phyloP scores from a whole-genome alignment of 1,284 basidiomycete genomes.

The Volvariella surrecta region DNA sequence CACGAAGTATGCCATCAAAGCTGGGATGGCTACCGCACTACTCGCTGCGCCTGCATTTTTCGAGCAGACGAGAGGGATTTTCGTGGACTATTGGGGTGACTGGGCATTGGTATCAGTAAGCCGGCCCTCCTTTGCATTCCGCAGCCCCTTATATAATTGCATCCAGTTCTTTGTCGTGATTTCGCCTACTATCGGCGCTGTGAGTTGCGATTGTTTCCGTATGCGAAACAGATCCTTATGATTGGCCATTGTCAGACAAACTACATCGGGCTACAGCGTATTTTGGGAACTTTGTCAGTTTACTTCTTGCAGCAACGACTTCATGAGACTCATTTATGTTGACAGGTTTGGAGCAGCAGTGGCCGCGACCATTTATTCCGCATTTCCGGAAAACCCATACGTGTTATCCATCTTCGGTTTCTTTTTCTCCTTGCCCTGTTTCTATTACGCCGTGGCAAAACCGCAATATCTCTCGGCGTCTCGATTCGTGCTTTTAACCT shows the following conservation, averaged over 20 bases:
- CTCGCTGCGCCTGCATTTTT: slow-evolving; percentile 85
- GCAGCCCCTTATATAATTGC: slow-evolving; percentile 1
- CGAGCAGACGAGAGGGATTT: slow-evolving; percentile 67
- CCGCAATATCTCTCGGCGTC: slow-evolving; percentile 76
- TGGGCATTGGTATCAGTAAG: slow-evolving; percentile 90
- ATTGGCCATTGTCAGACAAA: slow-evolving; percentile 54
- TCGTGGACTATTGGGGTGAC: slow-evolving; percentile 80
- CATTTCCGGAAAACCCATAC: slow-evolving; percentile 72
- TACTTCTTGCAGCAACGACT: slow-evolving; percentile 3
- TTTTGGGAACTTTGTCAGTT: slow-evolving; percentile 75
- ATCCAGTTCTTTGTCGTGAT: slow-evolving; percentile 80
- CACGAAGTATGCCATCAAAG: slow-evolving; percentile 84
- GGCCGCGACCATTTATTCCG: slow-evolving; percentile 62
- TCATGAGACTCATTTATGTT: slow-evolving; percentile 7
- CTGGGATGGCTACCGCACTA: slow-evolving; percentile 73
- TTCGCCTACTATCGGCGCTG: slow-evolving; percentile 81
- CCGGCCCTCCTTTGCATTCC: background rate
- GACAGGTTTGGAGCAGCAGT: slow-evolving; percentile 70
- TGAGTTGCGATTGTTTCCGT: slow-evolving; percentile 26
- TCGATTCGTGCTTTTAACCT: slow-evolving; percentile 83
- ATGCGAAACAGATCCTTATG: slow-evolving; percentile 6
- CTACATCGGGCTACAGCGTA: slow-evolving; percentile 67
- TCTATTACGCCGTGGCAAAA: slow-evolving; percentile 80
- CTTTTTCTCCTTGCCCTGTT: slow-evolving; percentile 90
- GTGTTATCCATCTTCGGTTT: slow-evolving; percentile 80